Evolutionary conservation across 2,329 filamentous ascomycete genomes (phyloP), one percentile per base, ranked within the genome.

Genomic region (Aulographum hederae): DNA sequence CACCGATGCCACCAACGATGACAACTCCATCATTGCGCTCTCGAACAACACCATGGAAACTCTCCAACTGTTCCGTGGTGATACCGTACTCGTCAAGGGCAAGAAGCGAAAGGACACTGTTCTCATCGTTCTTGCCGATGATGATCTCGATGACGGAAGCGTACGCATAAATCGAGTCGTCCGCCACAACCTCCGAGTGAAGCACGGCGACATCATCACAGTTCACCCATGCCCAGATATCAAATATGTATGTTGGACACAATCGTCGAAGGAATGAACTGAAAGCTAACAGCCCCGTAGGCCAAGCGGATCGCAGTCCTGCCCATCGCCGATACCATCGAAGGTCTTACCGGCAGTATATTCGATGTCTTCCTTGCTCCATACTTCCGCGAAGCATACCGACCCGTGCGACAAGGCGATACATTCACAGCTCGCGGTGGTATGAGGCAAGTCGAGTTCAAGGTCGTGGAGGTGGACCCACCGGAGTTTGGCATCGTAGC

Each of bases 41-140:
- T 94, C 89, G 37, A 93, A 94, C 67, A 85, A 89, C 59, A 95
- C 89, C 45, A 98, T 98, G 89, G 89, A 98, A 61, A 75, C 78
- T 38, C 77, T 98, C 43, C 84, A 94, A 65, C 77, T 98, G 39
- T 98, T 98, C 78, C 81, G 91, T 53, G 89, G 89, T 44, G 89
- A 98, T 56, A 98, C 89, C 42, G 91, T 98, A 33, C 68, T 95
- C 37, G 86, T 98, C 35, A 92, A 92, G 63, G 89, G 89, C 59
- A 98, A 98, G 75, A 98, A 95, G 79, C 74, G 89, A 60, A 94
- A 94, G 69, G 89, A 98, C 53, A 98, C 89, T 3, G 89, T 95
- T 37, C 66, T 98, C 51, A 95, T 98, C 50, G 91, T 98, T 37
- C 70, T 98, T 38, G 85, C 85, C 40, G 89, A 98, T 56, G 89